Evolutionary conservation across 352 stramenopile genomes (phyloP).

Genomic region (Globisporangium abappressorium): DNA sequence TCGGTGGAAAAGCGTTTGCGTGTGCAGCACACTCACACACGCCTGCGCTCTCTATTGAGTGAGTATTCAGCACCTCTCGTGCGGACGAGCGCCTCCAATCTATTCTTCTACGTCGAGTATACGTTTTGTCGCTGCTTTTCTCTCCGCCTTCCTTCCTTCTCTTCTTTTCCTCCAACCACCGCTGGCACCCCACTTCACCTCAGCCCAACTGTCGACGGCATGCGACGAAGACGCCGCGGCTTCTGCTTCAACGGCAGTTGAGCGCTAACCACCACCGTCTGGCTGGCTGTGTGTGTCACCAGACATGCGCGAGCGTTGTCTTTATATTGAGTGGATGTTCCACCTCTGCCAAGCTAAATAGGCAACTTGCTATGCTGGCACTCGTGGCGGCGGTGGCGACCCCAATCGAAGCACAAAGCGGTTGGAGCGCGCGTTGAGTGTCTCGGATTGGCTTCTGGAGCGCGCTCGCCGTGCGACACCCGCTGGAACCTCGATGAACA

Average conservation of each 20-base stretch:
- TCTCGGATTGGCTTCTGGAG: not conserved
- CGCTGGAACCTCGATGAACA: conserved; percentile 17
- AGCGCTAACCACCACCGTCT: too few relatives aligned
- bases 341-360: not conserved
- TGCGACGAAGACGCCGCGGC: not conserved
- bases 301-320: not conserved
- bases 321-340: not conserved
- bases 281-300: not conserved
- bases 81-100: not conserved
- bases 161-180: not conserved
- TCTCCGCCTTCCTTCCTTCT: not conserved
- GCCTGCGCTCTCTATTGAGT: too few relatives aligned
- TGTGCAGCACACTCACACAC: not conserved
- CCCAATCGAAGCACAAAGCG: conserved; percentile 6
- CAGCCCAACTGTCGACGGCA: not conserved
- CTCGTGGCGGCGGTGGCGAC: not conserved
- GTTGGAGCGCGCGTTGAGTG: conserved; percentile 15
- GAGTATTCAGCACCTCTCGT: not conserved
- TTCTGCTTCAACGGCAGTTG: not conserved
- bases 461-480: conserved; percentile 13
- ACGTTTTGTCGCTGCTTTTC: conserved; percentile 1
- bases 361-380: not conserved
- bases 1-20: not conserved
- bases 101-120: not conserved
- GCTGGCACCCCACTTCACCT: not conserved